These are phyloP conservation scores for Cerioporus squamosus DNA, from an alignment of 1,284 basidiomycete species.

Conservation along the genomic window DNA sequence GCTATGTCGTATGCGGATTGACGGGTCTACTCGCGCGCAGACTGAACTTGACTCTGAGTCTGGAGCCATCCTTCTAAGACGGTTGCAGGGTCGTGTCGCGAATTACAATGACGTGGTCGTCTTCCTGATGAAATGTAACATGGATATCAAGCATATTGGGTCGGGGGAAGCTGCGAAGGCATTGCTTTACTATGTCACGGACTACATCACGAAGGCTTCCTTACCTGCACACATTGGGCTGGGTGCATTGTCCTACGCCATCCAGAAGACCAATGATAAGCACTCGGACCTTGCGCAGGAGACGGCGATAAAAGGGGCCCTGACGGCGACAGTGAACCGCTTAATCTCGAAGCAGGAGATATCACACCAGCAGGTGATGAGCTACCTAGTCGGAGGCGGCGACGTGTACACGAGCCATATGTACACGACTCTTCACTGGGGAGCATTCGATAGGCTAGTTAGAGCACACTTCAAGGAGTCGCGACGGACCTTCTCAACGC, in stretches of 20 bases:
- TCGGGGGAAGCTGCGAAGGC: constrained; percentile 36
- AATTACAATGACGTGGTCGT: constrained; percentile 29
- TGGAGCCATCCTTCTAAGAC: constrained; percentile 18
- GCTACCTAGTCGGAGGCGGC: neutral
- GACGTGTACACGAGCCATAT: neutral
- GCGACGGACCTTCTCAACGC: too few species aligned
- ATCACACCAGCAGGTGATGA: neutral
- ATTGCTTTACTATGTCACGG: constrained; percentile 34
- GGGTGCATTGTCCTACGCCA: neutral
- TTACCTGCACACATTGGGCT: constrained; percentile 13
- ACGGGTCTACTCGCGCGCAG: neutral
- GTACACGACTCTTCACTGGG: neutral
- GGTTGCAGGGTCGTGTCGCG: constrained; percentile 28
- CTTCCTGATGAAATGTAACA: constrained; percentile 30
- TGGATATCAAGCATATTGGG: constrained; percentile 35
- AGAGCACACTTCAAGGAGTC: neutral
- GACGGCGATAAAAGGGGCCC: neutral
- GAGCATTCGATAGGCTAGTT: neutral
- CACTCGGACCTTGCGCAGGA: too few species aligned
- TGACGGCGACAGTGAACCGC: neutral
- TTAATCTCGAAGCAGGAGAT: neutral
- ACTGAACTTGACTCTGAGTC: constrained; percentile 12
- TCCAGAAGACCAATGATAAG: neutral
- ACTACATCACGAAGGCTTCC: constrained; percentile 35
- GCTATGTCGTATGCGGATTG: too few species aligned